These are phyloP conservation scores for Nicotiana obtusifolia DNA, from an alignment of 257 asterid genomes.

Conservation along the genomic window DNA sequence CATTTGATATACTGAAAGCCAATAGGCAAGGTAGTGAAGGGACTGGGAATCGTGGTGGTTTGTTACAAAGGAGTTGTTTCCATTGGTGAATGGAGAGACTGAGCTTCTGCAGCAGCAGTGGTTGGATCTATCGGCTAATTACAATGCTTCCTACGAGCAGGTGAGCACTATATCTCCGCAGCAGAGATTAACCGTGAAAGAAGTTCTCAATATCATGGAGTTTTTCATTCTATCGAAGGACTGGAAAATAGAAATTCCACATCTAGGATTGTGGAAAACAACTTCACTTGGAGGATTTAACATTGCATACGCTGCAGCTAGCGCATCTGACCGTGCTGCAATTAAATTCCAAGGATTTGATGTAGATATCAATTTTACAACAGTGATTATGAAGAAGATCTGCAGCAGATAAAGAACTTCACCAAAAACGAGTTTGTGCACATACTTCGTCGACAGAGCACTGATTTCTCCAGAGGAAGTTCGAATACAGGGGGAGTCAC, in stretches of 20 bases:
- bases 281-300: too few species aligned
- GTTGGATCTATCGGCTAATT: constrained; percentile 42
- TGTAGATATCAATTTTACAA: not conserved
- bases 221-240: too few species aligned
- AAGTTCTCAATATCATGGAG: too few species aligned
- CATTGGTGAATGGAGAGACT: constrained; percentile 26
- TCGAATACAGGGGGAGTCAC: not conserved
- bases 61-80: constrained; percentile 38
- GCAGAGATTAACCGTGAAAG: constrained; percentile 36
- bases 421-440: constrained; percentile 4
- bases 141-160: constrained; percentile 31
- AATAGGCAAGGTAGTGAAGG: constrained; percentile 20
- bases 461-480: too few species aligned
- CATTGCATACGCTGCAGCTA: too few species aligned
- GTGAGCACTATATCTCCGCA: constrained; percentile 32
- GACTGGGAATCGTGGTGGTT: constrained; percentile 17
- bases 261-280: too few species aligned
- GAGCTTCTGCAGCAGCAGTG: constrained; percentile 14
- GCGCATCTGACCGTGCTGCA: too few species aligned
- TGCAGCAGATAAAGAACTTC: constrained; percentile 40
- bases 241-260: too few species aligned
- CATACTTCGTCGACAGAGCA: too few species aligned
- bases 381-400: constrained; percentile 65
- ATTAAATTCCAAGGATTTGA: too few species aligned
- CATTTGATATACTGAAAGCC: constrained; percentile 48